A percentile compares a stretch with the other conserved stretches of the same genome.
Evolutionary conservation across 768 basidiomycete species (phyloP).

Genomic region (Hericium coralloides): DNA sequence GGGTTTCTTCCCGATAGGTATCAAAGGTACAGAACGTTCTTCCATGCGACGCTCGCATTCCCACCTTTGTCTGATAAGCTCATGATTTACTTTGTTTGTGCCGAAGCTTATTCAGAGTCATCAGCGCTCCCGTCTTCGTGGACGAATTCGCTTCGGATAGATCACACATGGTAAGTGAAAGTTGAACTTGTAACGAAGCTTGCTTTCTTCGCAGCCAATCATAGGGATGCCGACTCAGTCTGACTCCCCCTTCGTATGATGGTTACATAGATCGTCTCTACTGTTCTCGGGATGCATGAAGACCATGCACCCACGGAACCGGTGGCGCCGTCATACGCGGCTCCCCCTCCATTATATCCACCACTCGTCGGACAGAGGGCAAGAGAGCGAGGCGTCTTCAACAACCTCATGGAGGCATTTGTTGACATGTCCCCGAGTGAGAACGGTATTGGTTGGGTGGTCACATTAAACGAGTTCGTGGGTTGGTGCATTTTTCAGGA

Average conservation of each 20-base stretch:
- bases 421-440: constrained; percentile 36
- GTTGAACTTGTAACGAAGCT: background rate
- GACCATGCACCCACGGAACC: background rate
- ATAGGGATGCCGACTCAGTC: background rate
- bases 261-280: background rate
- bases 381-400: constrained; percentile 26
- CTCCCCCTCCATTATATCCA: constrained; percentile 41
- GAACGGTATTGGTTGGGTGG: no score
- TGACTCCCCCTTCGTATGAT: background rate
- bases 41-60: background rate
- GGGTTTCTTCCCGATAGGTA: background rate
- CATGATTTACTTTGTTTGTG: background rate
- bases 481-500: no score
- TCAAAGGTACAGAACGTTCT: background rate
- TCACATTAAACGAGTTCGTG: no score
- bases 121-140: constrained; percentile 42
- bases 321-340: constrained; percentile 24
- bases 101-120: constrained; percentile 52
- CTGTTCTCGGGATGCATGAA: background rate
- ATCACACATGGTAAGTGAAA: constrained; percentile 59
- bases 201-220: background rate
- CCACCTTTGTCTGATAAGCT: background rate
- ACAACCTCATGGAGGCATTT: constrained; percentile 54
- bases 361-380: constrained; percentile 39
- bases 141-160: constrained; percentile 64